A percentile compares a stretch with the other conserved stretches of the same genome.
Conservation (phyloP, 345 rosid genomes). For the Garcia nutans region DNA sequence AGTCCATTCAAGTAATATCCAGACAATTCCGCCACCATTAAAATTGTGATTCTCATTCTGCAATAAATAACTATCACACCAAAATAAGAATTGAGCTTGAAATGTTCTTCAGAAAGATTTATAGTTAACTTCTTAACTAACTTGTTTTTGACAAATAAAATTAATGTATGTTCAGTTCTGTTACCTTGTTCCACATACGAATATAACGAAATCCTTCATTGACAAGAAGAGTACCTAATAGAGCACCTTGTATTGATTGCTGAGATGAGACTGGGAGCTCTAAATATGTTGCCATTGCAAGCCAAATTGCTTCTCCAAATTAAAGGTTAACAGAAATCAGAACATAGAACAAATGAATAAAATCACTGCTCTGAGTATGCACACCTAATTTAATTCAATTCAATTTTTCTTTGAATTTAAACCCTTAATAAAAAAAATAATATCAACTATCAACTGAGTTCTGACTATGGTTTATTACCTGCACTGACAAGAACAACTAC, state of each 20-base stretch:
- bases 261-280: conserved; percentile 39
- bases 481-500: conserved; percentile 34
- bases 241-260: conserved; percentile 33
- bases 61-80: conserved; percentile 5
- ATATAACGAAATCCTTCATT: conserved; percentile 27
- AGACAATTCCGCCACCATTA: conserved; percentile 29
- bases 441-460: no score
- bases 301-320: conserved; percentile 34
- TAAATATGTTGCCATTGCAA: conserved; percentile 32
- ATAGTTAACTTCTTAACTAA: no score
- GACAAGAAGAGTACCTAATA: conserved; percentile 32
- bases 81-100: not conserved
- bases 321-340: not conserved
- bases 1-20: conserved; percentile 36
- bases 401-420: no score
- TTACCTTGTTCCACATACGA: conserved; percentile 34
- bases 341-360: not conserved
- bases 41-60: conserved; percentile 33
- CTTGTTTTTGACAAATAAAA: not conserved
- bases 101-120: no score
- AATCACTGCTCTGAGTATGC: no score
- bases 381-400: no score
- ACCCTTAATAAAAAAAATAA: no score
- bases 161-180: not conserved
- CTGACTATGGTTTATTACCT: conserved; percentile 12